phyloP scores from a whole-genome alignment of 73 alveolate species.

The Breviolum minutum region DNA sequence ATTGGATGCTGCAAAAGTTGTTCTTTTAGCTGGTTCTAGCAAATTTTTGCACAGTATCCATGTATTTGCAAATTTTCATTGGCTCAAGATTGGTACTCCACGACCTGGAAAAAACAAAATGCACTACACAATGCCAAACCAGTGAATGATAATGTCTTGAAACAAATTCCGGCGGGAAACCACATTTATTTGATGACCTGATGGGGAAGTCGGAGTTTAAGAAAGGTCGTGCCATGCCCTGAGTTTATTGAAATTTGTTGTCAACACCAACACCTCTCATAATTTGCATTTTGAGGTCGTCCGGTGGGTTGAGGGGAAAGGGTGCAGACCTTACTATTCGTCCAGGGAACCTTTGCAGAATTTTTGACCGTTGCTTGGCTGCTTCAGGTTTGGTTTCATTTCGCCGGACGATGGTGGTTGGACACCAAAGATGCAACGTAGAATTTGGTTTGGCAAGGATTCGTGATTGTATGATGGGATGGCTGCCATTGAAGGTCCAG shows the following conservation, averaged over 20 bases:
- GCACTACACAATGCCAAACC: too few relatives aligned
- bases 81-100: too few relatives aligned
- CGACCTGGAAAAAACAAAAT: too few relatives aligned
- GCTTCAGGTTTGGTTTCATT: slow-evolving; percentile 63
- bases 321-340: not conserved
- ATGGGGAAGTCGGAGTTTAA: slow-evolving; percentile 42
- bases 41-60: too few relatives aligned
- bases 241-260: not conserved
- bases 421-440: not conserved
- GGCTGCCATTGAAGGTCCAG: slow-evolving; percentile 38
- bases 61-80: too few relatives aligned
- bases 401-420: slow-evolving; percentile 75
- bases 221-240: slow-evolving; percentile 43
- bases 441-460: not conserved
- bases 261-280: too few relatives aligned
- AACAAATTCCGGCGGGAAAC: too few relatives aligned
- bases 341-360: not conserved
- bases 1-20: too few relatives aligned
- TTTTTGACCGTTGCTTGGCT: not conserved
- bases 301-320: slow-evolving; percentile 88
- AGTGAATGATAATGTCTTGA: too few relatives aligned
- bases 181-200: not conserved
- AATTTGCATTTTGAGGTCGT: slow-evolving; percentile 5
- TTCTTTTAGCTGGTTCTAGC: too few relatives aligned
- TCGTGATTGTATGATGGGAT: not conserved